Evolutionary conservation across 495 filamentous ascomycete genomes (phyloP), one percentile per base, ranked within the genome.

Genomic region (Xeromyces bisporus): DNA sequence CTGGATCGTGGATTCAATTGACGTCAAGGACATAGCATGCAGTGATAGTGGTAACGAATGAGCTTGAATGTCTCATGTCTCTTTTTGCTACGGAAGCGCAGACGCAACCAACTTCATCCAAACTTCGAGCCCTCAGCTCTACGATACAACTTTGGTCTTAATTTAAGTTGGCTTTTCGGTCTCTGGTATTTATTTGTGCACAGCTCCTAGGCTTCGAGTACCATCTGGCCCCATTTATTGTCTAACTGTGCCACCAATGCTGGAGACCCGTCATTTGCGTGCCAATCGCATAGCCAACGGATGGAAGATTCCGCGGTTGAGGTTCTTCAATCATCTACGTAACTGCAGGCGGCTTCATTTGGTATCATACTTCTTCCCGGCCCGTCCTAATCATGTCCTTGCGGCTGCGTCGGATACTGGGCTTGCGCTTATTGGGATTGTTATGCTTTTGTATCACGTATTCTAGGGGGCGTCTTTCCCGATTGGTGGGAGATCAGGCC

Each of bases 1-100:
- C 73, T 73, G 1, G 71, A 73, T 3, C 65, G 45, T 10, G 18
- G 63, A 13, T 77, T 79, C 55, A 86, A 89, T n/a, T n/a, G n/a
- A n/a, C 43, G 72, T 81, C 46, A 87, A 89, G 44, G 81, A 89
- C n/a, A n/a, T n/a, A n/a, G 48, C 81, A 89, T 50, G 75, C 69
- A 30, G 77, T 82, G 46, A 79, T 89, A 36, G 84, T 85, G 41
- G 81, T 87, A 39, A 81, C 75, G 64, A 86, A 80, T 55, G 86
- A n/a, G n/a, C n/a, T n/a, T n/a, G n/a, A n/a, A n/a, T n/a, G n/a
- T n/a, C n/a, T n/a, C n/a, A 89, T 52, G 79, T 86, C 18, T 82
- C 80, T 12, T 89, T 89, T 39, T 80, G 81, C 0, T 89, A 55
- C 28, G 46, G 47, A 15, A 55, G 46, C 10, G 57, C 59, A 3